phyloP scores from a whole-genome alignment of 768 basidiomycete species.

The Leccinellum luteum region DNA sequence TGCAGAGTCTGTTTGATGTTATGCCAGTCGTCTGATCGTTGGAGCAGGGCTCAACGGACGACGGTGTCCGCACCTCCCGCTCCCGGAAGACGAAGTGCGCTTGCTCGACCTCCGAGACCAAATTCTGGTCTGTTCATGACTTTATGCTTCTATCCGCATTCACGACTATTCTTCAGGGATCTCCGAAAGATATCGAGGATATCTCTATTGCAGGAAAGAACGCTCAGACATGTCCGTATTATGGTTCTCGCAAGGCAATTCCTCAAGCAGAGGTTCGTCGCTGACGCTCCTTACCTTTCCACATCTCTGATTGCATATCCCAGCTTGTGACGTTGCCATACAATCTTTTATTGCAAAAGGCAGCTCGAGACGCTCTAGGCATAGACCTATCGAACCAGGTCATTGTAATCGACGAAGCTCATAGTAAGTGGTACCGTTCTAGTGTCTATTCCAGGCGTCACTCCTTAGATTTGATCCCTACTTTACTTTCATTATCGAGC shows the following conservation, averaged over 20 bases:
- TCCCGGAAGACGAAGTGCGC: conserved; percentile 58
- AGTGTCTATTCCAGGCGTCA: conserved; percentile 1
- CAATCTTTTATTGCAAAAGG: conserved; percentile 81
- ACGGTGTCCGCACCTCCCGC: conserved; percentile 77
- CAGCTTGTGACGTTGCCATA: conserved; percentile 93
- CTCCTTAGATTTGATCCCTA: conserved; percentile 76
- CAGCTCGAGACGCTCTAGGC: conserved; percentile 81
- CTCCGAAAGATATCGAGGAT: conserved; percentile 93
- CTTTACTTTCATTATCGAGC: conserved; percentile 84
- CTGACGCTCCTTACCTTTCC: background rate
- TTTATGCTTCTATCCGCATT: background rate
- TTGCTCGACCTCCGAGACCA: conserved; percentile 87
- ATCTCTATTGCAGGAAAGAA: conserved; percentile 70
- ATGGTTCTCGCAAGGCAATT: conserved; percentile 84
- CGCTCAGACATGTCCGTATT: conserved; percentile 84
- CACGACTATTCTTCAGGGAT: conserved; percentile 50
- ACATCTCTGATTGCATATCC: background rate
- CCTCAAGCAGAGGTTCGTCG: conserved; percentile 79
- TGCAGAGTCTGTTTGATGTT: conserved; percentile 21
- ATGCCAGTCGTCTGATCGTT: conserved; percentile 1
- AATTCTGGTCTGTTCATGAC: conserved; percentile 53
- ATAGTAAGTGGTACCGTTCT: conserved; percentile 58
- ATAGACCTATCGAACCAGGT: conserved; percentile 84
- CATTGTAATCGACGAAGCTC: conserved; percentile 93
- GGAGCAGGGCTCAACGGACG: conserved; percentile 56